Evolutionary conservation across 1,139 yeast species (phyloP), one percentile per base, ranked within the genome.

Genomic region (Saccharomyces hybrid): DNA sequence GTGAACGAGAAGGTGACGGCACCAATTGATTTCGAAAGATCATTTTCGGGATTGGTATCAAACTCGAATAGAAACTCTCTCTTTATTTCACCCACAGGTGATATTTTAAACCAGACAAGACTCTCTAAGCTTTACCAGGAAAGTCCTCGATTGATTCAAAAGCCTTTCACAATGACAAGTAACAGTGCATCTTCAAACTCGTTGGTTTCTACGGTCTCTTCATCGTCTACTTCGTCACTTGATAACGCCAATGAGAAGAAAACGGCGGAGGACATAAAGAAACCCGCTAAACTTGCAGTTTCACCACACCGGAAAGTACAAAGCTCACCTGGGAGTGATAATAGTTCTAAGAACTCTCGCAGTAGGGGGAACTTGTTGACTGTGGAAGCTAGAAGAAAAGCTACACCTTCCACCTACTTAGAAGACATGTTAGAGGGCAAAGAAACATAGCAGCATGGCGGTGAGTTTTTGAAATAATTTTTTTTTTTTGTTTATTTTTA

Each of bases 71-170:
- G 69, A 60, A 66, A 59, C 53, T 64, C 72, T 1, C 77, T 86
- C 79, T 87, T 84, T 68, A 81, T 87, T 55, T 85, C 91, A 3
- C 95, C 95, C 34, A 87, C 95, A 1, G 86, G 85, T 23, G 90
- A 86, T 65, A 86, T 84, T 32, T 32, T 32, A 6, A 32, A 32
- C 38, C 1, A 32, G 38, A 14, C 38, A 32, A 32, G 38, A 3
- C 8, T 32, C 1, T 32, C 38, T 6, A 32, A 32, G 8, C 38
- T 32, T 32, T 32, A 32, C 3, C 38, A 32, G 19, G 38, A 32
- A 32, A 32, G 38, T 3, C 38, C 38, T 5, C 7, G 8, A 6
- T 32, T 32, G 8, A 5, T 32, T 5, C 38, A 27, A 23, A 26
- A 23, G 2, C 29, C 49, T 1, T 47, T 28, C 11, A 13, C 11